Percentiles rank a stretch among this genome's conserved stretches.
phyloP scores from a whole-genome alignment of 2,329 filamentous ascomycete species.

The Sarocladiaceae sp. region DNA sequence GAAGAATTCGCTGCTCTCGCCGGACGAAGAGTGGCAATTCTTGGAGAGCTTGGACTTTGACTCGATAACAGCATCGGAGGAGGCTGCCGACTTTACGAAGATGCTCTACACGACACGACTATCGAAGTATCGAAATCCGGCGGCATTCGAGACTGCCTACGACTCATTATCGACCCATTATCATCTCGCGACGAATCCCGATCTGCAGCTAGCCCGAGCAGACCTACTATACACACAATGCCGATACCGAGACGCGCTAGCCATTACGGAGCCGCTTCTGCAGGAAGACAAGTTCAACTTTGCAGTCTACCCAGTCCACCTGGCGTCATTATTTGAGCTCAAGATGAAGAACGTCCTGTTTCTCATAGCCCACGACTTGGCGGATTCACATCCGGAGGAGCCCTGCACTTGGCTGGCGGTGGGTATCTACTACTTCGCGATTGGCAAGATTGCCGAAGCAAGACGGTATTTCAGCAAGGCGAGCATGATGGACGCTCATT shows the following conservation, averaged over 20 bases:
- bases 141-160: slow-evolving; percentile 75
- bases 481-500: slow-evolving; percentile 95
- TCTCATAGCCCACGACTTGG: slow-evolving; percentile 84
- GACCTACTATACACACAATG: slow-evolving; percentile 93
- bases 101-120: slow-evolving; percentile 94
- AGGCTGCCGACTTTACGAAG: slow-evolving; percentile 88
- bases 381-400: slow-evolving; percentile 85
- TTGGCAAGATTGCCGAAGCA: slow-evolving; percentile 84
- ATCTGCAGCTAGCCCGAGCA: slow-evolving; percentile 82
- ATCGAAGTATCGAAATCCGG: slow-evolving; percentile 88
- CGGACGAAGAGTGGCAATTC: slow-evolving; percentile 85
- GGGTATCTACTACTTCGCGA: slow-evolving; percentile 88
- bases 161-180: slow-evolving; percentile 94
- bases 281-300: slow-evolving; percentile 85
- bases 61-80: slow-evolving; percentile 68
- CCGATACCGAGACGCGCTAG: slow-evolving; percentile 79
- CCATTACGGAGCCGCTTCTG: slow-evolving; percentile 77
- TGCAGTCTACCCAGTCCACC: slow-evolving; percentile 78
- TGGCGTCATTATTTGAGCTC: slow-evolving; percentile 86
- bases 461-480: slow-evolving; percentile 95
- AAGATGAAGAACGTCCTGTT: slow-evolving; percentile 83
- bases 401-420: slow-evolving; percentile 91
- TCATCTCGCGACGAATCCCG: slow-evolving; percentile 76
- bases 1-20: slow-evolving; percentile 87
- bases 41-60: slow-evolving; percentile 88